Conservation (phyloP, 176 grass and related monocot species). For the Oryza meyeriana region DNA sequence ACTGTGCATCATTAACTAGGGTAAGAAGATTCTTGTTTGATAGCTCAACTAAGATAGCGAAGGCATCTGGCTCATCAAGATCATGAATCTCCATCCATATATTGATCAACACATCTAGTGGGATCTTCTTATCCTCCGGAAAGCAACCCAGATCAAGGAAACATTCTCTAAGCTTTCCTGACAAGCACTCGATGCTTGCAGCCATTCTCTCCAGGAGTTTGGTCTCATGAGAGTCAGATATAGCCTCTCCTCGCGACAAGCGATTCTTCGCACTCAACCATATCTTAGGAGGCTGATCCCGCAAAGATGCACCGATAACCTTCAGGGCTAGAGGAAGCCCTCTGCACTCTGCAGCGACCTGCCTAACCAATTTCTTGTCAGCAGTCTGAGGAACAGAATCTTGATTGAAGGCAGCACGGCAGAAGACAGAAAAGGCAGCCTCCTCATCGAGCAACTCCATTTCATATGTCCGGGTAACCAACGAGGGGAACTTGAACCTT, state of each 20-base stretch:
- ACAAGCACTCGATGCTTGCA: constrained; percentile 68
- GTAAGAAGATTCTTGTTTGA: constrained; percentile 86
- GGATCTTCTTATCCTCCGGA: constrained; percentile 97
- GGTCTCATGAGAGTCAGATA: constrained; percentile 88
- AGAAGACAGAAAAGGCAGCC: constrained; percentile 86
- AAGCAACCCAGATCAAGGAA: constrained; percentile 97
- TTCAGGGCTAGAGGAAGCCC: constrained; percentile 94
- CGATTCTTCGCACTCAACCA: constrained; percentile 96
- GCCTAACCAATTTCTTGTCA: constrained; percentile 93
- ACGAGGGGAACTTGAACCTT: constrained; percentile 74
- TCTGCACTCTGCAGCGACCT: constrained; percentile 90
- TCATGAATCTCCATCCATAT: constrained; percentile 99
- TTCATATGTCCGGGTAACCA: constrained; percentile 60
- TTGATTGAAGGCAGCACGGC: constrained; percentile 65
- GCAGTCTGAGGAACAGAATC: constrained; percentile 49
- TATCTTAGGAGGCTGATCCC: constrained; percentile 79
- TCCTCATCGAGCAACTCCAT: constrained; percentile 78
- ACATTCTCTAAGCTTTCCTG: constrained; percentile 76
- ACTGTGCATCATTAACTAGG: constrained; percentile 95
- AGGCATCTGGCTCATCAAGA: constrained; percentile 88
- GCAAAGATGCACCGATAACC: constrained; percentile 78
- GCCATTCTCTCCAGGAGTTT: constrained; percentile 86
- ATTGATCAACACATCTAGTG: constrained; percentile 83
- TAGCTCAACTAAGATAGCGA: constrained; percentile 76
- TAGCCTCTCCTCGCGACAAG: constrained; percentile 73